Evolutionary conservation across 768 basidiomycete genomes (phyloP).

Genomic region (Neoboletus brunneissimus): DNA sequence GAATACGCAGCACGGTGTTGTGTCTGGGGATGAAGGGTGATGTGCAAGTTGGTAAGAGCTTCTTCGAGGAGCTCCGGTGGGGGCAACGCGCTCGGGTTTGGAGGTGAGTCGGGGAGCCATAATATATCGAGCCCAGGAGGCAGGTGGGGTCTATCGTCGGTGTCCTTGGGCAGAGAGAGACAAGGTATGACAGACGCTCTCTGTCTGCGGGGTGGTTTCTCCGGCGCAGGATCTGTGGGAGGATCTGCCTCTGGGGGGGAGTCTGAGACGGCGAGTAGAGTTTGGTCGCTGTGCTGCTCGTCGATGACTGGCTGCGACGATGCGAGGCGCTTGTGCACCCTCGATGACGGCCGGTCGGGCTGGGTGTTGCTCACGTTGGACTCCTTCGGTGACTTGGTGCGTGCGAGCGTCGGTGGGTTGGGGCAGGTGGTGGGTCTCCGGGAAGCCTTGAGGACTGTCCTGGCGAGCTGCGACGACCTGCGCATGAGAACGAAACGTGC

Average conservation of each 20-base stretch:
- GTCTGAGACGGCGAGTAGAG: slow-evolving; percentile 11
- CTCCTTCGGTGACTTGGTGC: slow-evolving; percentile 25
- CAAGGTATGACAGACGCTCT: slow-evolving; percentile 2
- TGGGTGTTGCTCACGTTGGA: slow-evolving; percentile 6
- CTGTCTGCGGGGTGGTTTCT: slow-evolving; percentile 26
- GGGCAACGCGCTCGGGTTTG: slow-evolving; percentile 43
- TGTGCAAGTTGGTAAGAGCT: slow-evolving; percentile 68
- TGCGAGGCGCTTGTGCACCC: slow-evolving; percentile 25
- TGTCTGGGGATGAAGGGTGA: slow-evolving; percentile 77
- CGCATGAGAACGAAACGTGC: slow-evolving; percentile 68
- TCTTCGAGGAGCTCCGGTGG: slow-evolving; percentile 76
- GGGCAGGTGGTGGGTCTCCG: slow-evolving; percentile 2
- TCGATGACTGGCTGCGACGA: slow-evolving; percentile 20
- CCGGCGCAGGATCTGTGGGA: slow-evolving; percentile 18
- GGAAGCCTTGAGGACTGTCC: slow-evolving; percentile 58
- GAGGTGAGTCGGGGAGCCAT: slow-evolving; percentile 51
- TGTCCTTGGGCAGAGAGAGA: slow-evolving; percentile 13
- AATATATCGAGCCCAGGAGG: slow-evolving; percentile 60
- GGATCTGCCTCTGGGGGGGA: slow-evolving; percentile 28
- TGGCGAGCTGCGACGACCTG: slow-evolving; percentile 64
- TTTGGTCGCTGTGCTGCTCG: slow-evolving; percentile 13
- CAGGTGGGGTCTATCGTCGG: slow-evolving; percentile 41
- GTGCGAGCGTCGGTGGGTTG: slow-evolving; percentile 15
- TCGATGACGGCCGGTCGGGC: slow-evolving; percentile 10
- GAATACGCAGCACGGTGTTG: slow-evolving; percentile 70